These are phyloP conservation scores for Solanum pinnatisectum DNA, from an alignment of 257 asterid species.

Conservation along the genomic window DNA sequence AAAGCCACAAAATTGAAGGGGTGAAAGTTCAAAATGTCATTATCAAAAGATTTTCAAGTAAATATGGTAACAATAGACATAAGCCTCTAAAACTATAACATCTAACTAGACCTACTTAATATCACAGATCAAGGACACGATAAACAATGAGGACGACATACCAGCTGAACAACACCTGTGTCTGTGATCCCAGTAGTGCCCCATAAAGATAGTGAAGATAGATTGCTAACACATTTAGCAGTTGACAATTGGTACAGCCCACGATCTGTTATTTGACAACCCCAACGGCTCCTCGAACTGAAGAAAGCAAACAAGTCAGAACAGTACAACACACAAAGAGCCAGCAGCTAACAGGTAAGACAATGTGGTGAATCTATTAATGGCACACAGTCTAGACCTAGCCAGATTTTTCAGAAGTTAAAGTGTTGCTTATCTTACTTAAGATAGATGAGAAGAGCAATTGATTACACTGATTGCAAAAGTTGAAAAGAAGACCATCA, in stretches of 20 bases:
- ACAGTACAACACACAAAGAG: neutral
- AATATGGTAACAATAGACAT: neutral
- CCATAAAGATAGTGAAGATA: slow-evolving; percentile 78
- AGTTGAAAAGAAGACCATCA: neutral
- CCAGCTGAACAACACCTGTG: slow-evolving; percentile 64
- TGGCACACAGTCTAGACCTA: neutral
- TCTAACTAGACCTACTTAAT: neutral
- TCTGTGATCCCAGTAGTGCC: slow-evolving; percentile 73
- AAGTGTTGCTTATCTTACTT: neutral
- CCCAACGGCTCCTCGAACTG: slow-evolving; percentile 96
- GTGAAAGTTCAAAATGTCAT: neutral
- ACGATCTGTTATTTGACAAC: slow-evolving; percentile 79
- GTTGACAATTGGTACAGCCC: slow-evolving; percentile 59
- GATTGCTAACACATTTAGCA: slow-evolving; percentile 66
- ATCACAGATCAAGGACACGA: neutral
- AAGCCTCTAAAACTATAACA: neutral
- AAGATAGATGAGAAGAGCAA: neutral
- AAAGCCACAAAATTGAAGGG: neutral
- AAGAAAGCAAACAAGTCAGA: neutral
- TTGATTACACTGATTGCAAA: neutral
- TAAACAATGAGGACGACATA: slow-evolving; percentile 5
- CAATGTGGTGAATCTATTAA: neutral
- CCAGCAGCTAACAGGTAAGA: neutral
- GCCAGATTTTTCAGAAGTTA: neutral
- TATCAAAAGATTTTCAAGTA: neutral